phyloP scores from a whole-genome alignment of 1,284 basidiomycete species.

The Tylopilus sp. region DNA sequence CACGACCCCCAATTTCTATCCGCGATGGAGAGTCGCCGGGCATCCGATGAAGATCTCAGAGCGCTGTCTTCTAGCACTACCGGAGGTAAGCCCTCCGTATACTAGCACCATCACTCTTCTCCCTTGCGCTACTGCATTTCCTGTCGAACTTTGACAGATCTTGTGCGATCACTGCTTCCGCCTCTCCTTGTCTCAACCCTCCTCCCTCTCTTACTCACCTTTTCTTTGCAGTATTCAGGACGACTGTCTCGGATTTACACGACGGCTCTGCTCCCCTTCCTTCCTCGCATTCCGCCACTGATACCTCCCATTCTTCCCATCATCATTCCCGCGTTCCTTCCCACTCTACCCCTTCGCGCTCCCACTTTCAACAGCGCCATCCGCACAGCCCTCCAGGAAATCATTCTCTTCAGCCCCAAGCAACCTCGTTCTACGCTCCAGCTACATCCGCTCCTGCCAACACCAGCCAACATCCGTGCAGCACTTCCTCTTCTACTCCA shows the following conservation, averaged over 20 bases:
- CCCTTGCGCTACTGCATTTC: slow-evolving; percentile 14
- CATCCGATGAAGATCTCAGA: slow-evolving; percentile 26
- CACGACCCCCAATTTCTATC: slow-evolving; percentile 7
- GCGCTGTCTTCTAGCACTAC: slow-evolving; percentile 17
- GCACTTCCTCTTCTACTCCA: slow-evolving; percentile 13
- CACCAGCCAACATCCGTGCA: not conserved
- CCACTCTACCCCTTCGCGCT: slow-evolving; percentile 3
- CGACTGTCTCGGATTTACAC: slow-evolving; percentile 14
- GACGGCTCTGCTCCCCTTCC: slow-evolving; percentile 2
- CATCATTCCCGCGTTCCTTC: slow-evolving; percentile 14
- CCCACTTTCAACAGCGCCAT: slow-evolving; percentile 5
- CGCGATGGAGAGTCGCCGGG: slow-evolving; percentile 37
- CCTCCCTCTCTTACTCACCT: slow-evolving; percentile 18
- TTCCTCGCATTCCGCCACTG: too few species aligned
- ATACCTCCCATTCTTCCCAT: slow-evolving; percentile 2
- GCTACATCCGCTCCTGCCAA: not conserved
- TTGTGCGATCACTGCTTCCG: slow-evolving; percentile 20
- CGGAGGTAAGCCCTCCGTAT: slow-evolving; percentile 41
- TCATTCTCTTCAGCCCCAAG: slow-evolving; percentile 9
- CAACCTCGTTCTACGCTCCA: slow-evolving; percentile 14
- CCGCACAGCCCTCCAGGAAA: slow-evolving; percentile 5
- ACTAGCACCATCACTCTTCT: slow-evolving; percentile 22
- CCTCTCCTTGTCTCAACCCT: not conserved
- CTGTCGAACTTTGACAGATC: slow-evolving; percentile 26
- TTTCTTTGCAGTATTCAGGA: slow-evolving; percentile 16